Conservation (phyloP, 768 basidiomycete species). For the Xerocomus brunneocitrinus region DNA sequence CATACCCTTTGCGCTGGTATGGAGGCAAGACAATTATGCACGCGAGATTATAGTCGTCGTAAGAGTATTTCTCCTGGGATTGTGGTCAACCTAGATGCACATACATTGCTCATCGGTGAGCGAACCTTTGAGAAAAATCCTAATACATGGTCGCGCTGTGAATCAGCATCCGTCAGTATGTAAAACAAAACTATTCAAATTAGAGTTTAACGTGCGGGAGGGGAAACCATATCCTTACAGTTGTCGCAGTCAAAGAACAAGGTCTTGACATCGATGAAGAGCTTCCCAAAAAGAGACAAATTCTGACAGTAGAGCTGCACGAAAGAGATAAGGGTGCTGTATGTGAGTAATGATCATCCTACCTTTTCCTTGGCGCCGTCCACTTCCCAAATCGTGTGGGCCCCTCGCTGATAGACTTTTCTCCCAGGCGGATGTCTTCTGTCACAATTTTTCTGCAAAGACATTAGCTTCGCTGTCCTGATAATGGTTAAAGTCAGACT, state of each 20-base stretch:
- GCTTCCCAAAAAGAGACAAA: constrained; percentile 89
- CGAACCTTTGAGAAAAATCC: constrained; percentile 64
- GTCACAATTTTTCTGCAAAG: constrained; percentile 59
- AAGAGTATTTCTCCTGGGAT: constrained; percentile 83
- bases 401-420: constrained; percentile 87
- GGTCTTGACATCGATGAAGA: constrained; percentile 99
- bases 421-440: constrained; percentile 75
- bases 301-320: constrained; percentile 92
- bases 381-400: constrained; percentile 92
- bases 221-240: constrained; percentile 44
- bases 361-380: constrained; percentile 87
- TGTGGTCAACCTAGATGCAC: not conserved
- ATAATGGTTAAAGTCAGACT: constrained; percentile 4
- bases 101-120: not conserved
- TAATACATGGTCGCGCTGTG: constrained; percentile 75
- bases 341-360: not conserved
- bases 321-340: not conserved
- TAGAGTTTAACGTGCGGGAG: not conserved
- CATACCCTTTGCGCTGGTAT: constrained; percentile 84
- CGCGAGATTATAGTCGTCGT: constrained; percentile 96
- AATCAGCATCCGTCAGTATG: constrained; percentile 80
- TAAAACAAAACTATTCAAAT: constrained; percentile 70
- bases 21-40: constrained; percentile 96
- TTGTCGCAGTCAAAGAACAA: constrained; percentile 88
- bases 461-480: constrained; percentile 8